Conservation (phyloP, 805 yeast genomes). For the Monosporozyma siamensis region DNA sequence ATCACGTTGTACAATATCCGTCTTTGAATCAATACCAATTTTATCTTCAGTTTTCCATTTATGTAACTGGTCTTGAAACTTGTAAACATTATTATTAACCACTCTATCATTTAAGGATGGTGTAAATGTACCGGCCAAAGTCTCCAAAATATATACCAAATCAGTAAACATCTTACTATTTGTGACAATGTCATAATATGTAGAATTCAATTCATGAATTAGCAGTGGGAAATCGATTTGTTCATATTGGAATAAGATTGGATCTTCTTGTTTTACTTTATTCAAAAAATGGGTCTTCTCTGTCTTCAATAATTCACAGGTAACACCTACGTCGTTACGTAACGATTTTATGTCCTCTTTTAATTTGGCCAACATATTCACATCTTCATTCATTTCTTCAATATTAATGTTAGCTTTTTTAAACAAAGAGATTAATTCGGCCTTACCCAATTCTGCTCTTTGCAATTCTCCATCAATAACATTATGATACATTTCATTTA, state of each 20-base stretch:
- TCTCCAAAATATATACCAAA: conserved; percentile 33
- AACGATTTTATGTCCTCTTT: conserved; percentile 7
- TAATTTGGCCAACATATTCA: conserved; percentile 6
- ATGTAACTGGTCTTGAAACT: conserved; percentile 35
- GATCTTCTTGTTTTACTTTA: conserved; percentile 16
- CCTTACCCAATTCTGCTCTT: conserved; percentile 43
- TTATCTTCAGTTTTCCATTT: conserved; percentile 13
- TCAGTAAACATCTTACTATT: conserved; percentile 18
- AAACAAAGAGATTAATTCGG: conserved; percentile 28
- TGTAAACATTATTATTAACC: conserved; percentile 61
- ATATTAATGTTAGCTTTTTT: conserved; percentile 5
- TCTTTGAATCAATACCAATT: conserved; percentile 14
- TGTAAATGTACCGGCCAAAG: conserved; percentile 53
- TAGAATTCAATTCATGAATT: conserved; percentile 6
- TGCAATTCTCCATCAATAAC: conserved; percentile 41
- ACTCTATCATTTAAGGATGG: conserved; percentile 82
- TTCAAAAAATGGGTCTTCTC: conserved; percentile 12
- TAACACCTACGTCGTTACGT: conserved; percentile 7
- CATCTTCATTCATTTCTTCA: conserved; percentile 6
- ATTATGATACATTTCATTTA: conserved; percentile 20
- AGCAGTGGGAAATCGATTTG: conserved; percentile 8
- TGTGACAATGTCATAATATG: conserved; percentile 14
- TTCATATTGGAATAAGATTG: conserved; percentile 19
- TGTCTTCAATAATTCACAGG: conserved; percentile 18
- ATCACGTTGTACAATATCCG: conserved; percentile 18